Conservation (phyloP, 352 stramenopile genomes). For the Phytophthora pseudosyringae region DNA sequence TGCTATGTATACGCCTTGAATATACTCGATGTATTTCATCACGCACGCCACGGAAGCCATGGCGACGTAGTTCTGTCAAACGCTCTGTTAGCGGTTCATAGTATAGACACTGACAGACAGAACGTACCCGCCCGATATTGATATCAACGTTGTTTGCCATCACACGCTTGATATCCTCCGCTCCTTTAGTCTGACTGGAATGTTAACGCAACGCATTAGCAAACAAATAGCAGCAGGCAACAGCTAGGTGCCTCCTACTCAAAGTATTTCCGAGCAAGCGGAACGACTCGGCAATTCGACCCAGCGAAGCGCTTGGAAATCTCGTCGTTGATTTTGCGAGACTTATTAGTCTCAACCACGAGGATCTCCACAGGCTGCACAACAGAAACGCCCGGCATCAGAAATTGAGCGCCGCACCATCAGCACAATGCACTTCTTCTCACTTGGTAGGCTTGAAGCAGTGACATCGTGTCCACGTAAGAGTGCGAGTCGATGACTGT, state of each 20-base stretch:
- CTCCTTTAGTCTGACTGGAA: slow-evolving; percentile 81
- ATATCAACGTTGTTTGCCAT: slow-evolving; percentile 86
- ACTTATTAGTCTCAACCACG: slow-evolving; percentile 66
- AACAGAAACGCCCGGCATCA: neutral
- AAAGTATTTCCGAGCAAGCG: slow-evolving; percentile 82
- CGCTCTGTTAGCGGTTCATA: neutral
- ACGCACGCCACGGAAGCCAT: slow-evolving; percentile 84
- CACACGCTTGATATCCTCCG: slow-evolving; percentile 83
- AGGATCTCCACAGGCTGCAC: slow-evolving; percentile 76
- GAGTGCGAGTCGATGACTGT: slow-evolving; percentile 81
- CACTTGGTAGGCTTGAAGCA: slow-evolving; percentile 79
- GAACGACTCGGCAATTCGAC: slow-evolving; percentile 65
- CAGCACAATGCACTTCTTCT: neutral
- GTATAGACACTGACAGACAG: neutral
- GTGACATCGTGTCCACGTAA: slow-evolving; percentile 71
- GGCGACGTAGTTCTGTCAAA: slow-evolving; percentile 76
- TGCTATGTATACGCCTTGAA: slow-evolving; percentile 87
- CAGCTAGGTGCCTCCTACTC: slow-evolving; percentile 39
- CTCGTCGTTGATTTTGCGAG: slow-evolving; percentile 72
- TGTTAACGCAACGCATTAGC: neutral
- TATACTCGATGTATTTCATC: slow-evolving; percentile 89
- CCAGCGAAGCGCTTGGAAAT: slow-evolving; percentile 64
- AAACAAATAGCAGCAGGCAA: neutral
- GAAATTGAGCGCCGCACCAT: neutral
- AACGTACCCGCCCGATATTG: slow-evolving; percentile 72